Percentiles rank a stretch among this genome's conserved stretches.
Evolutionary conservation across 106 monocot genomes (phyloP).

Genomic region (Dendrobium officinale): DNA sequence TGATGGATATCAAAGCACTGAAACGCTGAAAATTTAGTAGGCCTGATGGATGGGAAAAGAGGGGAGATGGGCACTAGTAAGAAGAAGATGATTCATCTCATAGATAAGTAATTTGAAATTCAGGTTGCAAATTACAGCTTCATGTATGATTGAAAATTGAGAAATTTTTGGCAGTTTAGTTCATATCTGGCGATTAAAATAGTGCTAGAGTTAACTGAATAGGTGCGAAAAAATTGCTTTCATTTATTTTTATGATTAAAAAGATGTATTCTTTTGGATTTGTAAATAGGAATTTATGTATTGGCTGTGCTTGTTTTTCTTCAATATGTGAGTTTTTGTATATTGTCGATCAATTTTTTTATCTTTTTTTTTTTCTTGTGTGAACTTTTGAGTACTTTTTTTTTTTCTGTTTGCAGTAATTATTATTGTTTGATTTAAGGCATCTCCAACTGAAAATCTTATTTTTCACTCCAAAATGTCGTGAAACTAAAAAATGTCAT

Average conservation of each 20-base stretch:
- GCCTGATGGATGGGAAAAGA: background rate
- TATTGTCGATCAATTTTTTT: background rate
- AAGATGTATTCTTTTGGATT: background rate
- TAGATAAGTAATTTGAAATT: too few relatives aligned
- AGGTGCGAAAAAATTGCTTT: background rate
- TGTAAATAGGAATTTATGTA: slow-evolving; percentile 5
- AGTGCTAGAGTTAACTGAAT: background rate
- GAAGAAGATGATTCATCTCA: background rate
- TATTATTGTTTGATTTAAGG: too few relatives aligned
- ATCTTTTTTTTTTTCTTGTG: too few relatives aligned
- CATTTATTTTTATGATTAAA: background rate
- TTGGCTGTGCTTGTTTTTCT: background rate
- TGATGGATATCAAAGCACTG: slow-evolving; percentile 6
- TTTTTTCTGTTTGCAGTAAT: too few relatives aligned
- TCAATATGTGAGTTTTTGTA: background rate
- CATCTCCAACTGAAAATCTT: too few relatives aligned
- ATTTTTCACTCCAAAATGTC: too few relatives aligned
- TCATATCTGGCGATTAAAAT: background rate
- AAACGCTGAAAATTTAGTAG: background rate
- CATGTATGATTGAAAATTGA: background rate
- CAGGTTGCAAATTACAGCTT: background rate
- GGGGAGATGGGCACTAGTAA: background rate
- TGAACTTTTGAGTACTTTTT: too few relatives aligned
- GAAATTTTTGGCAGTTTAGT: background rate
- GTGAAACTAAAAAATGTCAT: too few relatives aligned